Percentiles rank a stretch among this genome's conserved stretches.
These are phyloP conservation scores for Leccinum pallidistipes DNA, from an alignment of 1,284 basidiomycete species.

Conservation along the genomic window DNA sequence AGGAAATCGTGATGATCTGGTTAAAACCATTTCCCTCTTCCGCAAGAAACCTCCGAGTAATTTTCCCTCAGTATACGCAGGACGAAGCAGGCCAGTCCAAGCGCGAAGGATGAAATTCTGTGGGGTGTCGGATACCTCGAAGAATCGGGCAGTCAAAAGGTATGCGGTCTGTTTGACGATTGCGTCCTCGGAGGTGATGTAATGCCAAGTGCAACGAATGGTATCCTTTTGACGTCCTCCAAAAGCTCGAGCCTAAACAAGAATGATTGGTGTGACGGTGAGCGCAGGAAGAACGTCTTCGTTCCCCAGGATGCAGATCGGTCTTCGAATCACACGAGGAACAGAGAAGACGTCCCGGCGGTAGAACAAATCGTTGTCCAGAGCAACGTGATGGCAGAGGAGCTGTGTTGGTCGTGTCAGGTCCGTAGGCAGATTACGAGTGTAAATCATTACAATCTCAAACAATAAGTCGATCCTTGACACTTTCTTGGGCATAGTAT, in stretches of 20 bases:
- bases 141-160: slow-evolving; percentile 92
- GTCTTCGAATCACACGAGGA: slow-evolving; percentile 83
- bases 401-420: slow-evolving; percentile 83
- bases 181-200: slow-evolving; percentile 83
- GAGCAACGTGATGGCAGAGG: slow-evolving; percentile 85
- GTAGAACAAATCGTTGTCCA: slow-evolving; percentile 62
- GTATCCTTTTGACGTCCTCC: slow-evolving; percentile 89
- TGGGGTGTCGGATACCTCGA: slow-evolving; percentile 88
- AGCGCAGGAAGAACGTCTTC: slow-evolving; percentile 87
- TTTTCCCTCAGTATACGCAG: slow-evolving; percentile 81
- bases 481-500: slow-evolving; percentile 51
- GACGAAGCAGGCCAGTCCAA: slow-evolving; percentile 90
- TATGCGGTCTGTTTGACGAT: slow-evolving; percentile 96
- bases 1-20: slow-evolving; percentile 86
- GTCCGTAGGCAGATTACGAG: slow-evolving; percentile 82
- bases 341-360: slow-evolving; percentile 86
- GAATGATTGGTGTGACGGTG: slow-evolving; percentile 86
- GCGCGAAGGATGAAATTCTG: slow-evolving; percentile 94
- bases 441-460: slow-evolving; percentile 84
- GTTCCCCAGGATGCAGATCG: slow-evolving; percentile 67
- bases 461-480: slow-evolving; percentile 88
- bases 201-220: slow-evolving; percentile 94
- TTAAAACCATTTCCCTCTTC: slow-evolving; percentile 87
- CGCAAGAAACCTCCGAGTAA: slow-evolving; percentile 74
- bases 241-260: slow-evolving; percentile 77